A percentile compares a stretch with the other conserved stretches of the same genome.
Evolutionary conservation across 2,329 filamentous ascomycete genomes (phyloP).

Genomic region (Fusarium mangiferae): DNA sequence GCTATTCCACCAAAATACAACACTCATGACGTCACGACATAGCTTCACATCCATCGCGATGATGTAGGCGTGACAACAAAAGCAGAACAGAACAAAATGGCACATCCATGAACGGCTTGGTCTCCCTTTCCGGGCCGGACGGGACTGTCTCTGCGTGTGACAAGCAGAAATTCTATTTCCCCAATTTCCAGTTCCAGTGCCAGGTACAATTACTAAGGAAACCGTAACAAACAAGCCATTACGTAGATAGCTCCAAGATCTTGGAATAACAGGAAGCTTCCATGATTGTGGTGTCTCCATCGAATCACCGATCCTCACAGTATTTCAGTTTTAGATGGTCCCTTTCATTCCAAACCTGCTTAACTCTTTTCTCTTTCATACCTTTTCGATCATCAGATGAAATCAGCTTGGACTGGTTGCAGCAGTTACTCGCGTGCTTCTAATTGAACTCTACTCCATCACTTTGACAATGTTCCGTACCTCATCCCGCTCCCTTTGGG

Average conservation of each 20-base stretch:
- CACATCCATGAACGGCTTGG: slow-evolving; percentile 4
- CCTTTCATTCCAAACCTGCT: background rate
- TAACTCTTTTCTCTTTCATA: background rate
- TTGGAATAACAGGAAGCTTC: slow-evolving; percentile 24
- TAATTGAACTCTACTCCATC: slow-evolving; percentile 4
- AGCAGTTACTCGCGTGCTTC: slow-evolving; percentile 3
- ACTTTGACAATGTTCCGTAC: slow-evolving; percentile 46
- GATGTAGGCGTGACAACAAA: slow-evolving; percentile 41
- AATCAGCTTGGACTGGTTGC: background rate
- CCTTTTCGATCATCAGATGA: background rate
- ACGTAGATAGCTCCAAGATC: slow-evolving; percentile 29
- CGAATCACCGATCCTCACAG: background rate
- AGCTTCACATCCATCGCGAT: slow-evolving; percentile 31
- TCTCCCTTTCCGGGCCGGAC: background rate
- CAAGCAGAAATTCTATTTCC: slow-evolving; percentile 22
- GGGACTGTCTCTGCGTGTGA: slow-evolving; percentile 5
- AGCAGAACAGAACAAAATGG: background rate
- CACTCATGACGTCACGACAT: slow-evolving; percentile 42
- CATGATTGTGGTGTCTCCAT: slow-evolving; percentile 26
- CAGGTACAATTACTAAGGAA: slow-evolving; percentile 3
- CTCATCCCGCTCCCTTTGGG: slow-evolving; percentile 39
- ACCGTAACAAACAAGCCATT: slow-evolving; percentile 19
- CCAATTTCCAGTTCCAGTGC: background rate
- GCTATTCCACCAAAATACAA: slow-evolving; percentile 15
- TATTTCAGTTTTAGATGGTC: slow-evolving; percentile 14